Percentiles rank a stretch among this genome's conserved stretches.
Conservation (phyloP, 129 eudicot species). For the Dittrichia graveolens region DNA sequence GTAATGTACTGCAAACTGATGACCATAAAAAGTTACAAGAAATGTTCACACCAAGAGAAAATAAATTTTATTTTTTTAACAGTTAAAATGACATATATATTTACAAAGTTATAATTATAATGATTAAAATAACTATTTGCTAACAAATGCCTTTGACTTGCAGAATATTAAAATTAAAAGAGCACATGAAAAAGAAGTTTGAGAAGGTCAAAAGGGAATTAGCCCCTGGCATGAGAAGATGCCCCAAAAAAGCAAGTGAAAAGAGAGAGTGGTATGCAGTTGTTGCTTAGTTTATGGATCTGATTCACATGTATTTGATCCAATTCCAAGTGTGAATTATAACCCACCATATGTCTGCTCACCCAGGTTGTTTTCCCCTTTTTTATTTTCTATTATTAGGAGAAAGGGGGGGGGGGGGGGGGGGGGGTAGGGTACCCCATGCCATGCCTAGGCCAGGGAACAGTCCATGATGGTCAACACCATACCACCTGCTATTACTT, state of each 20-base stretch:
- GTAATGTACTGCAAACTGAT: too few relatives aligned
- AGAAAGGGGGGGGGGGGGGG: not conserved
- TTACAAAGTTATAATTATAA: not conserved
- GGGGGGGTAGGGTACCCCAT: slow-evolving; percentile 8
- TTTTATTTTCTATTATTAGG: too few relatives aligned
- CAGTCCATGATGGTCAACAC: slow-evolving; percentile 32
- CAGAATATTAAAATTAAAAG: not conserved
- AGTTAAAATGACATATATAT: not conserved
- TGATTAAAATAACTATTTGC: not conserved
- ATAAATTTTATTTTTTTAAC: too few relatives aligned
- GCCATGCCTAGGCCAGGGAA: slow-evolving; percentile 26
- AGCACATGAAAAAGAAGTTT: slow-evolving; percentile 27
- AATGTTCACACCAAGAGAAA: too few relatives aligned
- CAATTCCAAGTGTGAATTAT: slow-evolving; percentile 24
- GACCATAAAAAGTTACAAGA: too few relatives aligned
- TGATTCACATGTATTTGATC: slow-evolving; percentile 39
- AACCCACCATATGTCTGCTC: slow-evolving; percentile 28
- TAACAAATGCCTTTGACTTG: slow-evolving; percentile 20
- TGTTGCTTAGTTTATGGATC: slow-evolving; percentile 41
- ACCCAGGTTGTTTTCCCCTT: slow-evolving; percentile 30
- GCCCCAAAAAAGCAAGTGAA: slow-evolving; percentile 23
- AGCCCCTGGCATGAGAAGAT: slow-evolving; percentile 15
- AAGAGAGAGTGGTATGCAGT: slow-evolving; percentile 22
- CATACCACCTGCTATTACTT: too few relatives aligned
- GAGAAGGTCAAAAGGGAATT: slow-evolving; percentile 29